Conservation (phyloP, 2,329 filamentous ascomycete genomes). For the Cordyceps tenuipes region DNA sequence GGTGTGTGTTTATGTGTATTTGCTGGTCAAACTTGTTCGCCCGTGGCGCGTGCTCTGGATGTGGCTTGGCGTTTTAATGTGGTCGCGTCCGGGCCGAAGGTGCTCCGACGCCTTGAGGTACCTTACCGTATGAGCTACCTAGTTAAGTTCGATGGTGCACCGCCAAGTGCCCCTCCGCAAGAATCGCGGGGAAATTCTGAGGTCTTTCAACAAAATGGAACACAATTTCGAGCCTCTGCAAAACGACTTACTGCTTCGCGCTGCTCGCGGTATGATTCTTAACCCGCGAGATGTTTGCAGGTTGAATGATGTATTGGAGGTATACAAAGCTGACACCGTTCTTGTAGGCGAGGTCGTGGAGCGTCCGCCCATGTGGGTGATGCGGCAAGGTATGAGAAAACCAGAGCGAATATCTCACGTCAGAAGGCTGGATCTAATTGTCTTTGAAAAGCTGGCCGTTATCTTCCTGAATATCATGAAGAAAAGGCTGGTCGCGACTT, state of each 20-base stretch:
- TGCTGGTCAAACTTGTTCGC: background rate
- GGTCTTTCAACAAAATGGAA: slow-evolving; percentile 40
- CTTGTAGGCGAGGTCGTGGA: slow-evolving; percentile 77
- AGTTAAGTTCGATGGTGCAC: background rate
- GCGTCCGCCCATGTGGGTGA: slow-evolving; percentile 94
- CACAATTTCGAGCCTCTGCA: slow-evolving; percentile 73
- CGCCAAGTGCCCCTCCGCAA: background rate
- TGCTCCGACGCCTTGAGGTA: slow-evolving; percentile 6
- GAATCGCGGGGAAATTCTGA: background rate
- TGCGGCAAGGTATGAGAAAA: slow-evolving; percentile 75
- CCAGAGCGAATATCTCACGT: background rate
- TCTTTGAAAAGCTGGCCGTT: slow-evolving; percentile 65
- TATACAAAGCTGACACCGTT: background rate
- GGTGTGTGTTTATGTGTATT: background rate
- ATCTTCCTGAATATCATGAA: slow-evolving; percentile 95
- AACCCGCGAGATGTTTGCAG: slow-evolving; percentile 10
- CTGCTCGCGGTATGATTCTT: slow-evolving; percentile 65
- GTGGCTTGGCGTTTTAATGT: background rate
- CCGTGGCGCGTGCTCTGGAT: background rate
- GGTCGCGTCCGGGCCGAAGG: background rate
- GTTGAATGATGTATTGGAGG: slow-evolving; percentile 7
- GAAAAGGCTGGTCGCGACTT: slow-evolving; percentile 88
- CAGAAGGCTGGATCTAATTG: background rate
- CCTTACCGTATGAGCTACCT: too few relatives aligned
- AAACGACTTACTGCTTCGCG: slow-evolving; percentile 86